Conservation (phyloP, 2,329 filamentous ascomycete species). For the Gnomoniopsis smithogilvyi region DNA sequence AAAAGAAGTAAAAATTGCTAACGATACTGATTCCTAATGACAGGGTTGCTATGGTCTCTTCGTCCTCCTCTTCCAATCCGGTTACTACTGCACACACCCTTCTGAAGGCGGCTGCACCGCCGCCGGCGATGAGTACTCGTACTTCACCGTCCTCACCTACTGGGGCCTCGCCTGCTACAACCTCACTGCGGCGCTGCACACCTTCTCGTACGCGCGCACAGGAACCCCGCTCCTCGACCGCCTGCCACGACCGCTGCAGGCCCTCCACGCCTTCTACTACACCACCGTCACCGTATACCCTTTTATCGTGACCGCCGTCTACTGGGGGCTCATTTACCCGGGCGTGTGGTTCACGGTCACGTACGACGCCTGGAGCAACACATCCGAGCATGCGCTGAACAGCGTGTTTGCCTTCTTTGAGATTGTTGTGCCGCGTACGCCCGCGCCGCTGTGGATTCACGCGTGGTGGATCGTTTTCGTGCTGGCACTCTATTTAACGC, state of each 20-base stretch:
- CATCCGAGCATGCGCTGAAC: conserved; percentile 75
- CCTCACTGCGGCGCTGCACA: conserved; percentile 64
- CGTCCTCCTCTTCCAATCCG: conserved; percentile 67
- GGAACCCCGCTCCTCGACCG: conserved; percentile 54
- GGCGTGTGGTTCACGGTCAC: conserved; percentile 45
- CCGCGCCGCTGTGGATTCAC: conserved; percentile 60
- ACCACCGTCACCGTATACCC: conserved; percentile 61
- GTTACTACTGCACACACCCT: conserved; percentile 55
- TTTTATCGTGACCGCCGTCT: conserved; percentile 68
- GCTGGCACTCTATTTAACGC: conserved; percentile 65
- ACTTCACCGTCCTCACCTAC: conserved; percentile 79
- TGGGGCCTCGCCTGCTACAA: conserved; percentile 81
- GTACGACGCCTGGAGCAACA: conserved; percentile 62
- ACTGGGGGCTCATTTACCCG: conserved; percentile 61
- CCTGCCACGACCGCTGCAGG: conserved; percentile 60
- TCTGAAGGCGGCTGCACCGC: conserved; percentile 39
- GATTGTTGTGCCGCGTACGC: conserved; percentile 64
- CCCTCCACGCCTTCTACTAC: conserved; percentile 63
- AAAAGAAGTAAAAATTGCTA: background rate
- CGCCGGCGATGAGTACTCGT: conserved; percentile 65
- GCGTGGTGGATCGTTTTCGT: conserved; percentile 67
- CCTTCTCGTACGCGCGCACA: conserved; percentile 58
- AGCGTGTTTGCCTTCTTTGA: conserved; percentile 72
- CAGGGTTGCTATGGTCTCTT: conserved; percentile 66
- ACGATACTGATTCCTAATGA: background rate